Evolutionary conservation across 75 land plant species (phyloP).

Genomic region (Selaginella moellendorffii): DNA sequence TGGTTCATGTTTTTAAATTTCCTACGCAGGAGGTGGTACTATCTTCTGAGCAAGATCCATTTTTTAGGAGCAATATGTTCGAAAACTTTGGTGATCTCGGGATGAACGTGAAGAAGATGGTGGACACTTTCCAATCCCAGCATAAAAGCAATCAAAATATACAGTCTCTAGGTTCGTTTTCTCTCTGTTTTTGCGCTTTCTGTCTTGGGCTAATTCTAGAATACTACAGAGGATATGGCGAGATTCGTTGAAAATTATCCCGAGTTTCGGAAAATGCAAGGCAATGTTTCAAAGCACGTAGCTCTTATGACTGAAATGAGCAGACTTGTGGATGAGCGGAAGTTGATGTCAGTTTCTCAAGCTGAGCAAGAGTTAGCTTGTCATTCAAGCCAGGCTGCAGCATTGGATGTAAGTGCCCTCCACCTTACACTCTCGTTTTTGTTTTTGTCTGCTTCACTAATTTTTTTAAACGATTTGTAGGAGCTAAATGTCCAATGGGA

Average conservation of each 20-base stretch:
- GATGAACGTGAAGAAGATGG: conserved; percentile 88
- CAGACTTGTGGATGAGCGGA: conserved; percentile 76
- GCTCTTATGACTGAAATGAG: conserved; percentile 96
- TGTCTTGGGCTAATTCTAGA: no score
- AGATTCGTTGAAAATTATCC: conserved; percentile 98
- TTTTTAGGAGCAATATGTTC: conserved; percentile 84
- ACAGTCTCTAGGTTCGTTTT: conserved; percentile 72
- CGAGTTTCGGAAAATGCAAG: conserved; percentile 88
- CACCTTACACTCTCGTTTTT: no score
- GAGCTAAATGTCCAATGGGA: background rate
- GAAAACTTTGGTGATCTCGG: conserved; percentile 99
- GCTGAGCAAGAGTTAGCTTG: conserved; percentile 98
- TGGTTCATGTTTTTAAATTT: background rate
- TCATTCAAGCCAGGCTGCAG: conserved; percentile 66
- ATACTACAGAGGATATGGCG: conserved; percentile 96
- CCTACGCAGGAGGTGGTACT: conserved; percentile 76
- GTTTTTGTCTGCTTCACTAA: no score
- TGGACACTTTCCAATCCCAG: conserved; percentile 88
- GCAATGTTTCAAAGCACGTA: conserved; percentile 99
- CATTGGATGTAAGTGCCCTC: conserved; percentile 85
- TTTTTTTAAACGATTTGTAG: no score
- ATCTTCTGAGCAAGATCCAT: conserved; percentile 88
- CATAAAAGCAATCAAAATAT: conserved; percentile 93
- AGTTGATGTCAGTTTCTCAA: conserved; percentile 88
- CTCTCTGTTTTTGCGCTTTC: background rate